These are phyloP conservation scores for Penicillium roqueforti DNA, from an alignment of 495 filamentous ascomycete genomes.

Conservation along the genomic window DNA sequence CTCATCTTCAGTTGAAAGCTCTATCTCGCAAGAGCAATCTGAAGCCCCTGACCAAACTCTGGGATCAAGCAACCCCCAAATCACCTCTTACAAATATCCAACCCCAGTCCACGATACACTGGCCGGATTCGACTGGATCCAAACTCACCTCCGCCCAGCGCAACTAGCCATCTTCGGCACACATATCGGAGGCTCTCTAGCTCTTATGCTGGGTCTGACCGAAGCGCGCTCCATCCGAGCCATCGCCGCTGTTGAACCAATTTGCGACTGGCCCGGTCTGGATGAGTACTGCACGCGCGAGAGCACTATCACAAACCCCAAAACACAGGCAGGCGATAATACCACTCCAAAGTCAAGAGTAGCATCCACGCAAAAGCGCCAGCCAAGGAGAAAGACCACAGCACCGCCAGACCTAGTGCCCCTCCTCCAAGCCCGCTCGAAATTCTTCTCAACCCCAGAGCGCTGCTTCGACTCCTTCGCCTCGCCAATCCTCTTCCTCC, in stretches of 20 bases:
- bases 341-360: not conserved
- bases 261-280: slow-evolving; percentile 41
- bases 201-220: slow-evolving; percentile 56
- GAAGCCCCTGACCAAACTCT: not conserved
- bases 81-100: slow-evolving; percentile 29
- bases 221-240: slow-evolving; percentile 45
- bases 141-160: slow-evolving; percentile 24
- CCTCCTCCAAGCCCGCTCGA: slow-evolving; percentile 35
- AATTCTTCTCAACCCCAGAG: slow-evolving; percentile 45
- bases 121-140: slow-evolving; percentile 39
- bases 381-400: slow-evolving; percentile 5
- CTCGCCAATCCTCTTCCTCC: slow-evolving; percentile 55
- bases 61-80: not conserved
- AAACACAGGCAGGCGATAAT: not conserved
- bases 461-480: slow-evolving; percentile 57
- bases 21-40: not conserved
- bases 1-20: not conserved
- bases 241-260: slow-evolving; percentile 32
- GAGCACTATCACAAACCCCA: not conserved
- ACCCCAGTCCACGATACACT: slow-evolving; percentile 43
- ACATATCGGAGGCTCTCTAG: slow-evolving; percentile 53
- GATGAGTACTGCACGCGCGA: slow-evolving; percentile 34
- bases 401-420: slow-evolving; percentile 34
- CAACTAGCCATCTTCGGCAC: slow-evolving; percentile 49
- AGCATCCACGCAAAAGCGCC: slow-evolving; percentile 9